Conservation (phyloP, 2,329 filamentous ascomycete genomes). For the Aspergillus sp. region DNA sequence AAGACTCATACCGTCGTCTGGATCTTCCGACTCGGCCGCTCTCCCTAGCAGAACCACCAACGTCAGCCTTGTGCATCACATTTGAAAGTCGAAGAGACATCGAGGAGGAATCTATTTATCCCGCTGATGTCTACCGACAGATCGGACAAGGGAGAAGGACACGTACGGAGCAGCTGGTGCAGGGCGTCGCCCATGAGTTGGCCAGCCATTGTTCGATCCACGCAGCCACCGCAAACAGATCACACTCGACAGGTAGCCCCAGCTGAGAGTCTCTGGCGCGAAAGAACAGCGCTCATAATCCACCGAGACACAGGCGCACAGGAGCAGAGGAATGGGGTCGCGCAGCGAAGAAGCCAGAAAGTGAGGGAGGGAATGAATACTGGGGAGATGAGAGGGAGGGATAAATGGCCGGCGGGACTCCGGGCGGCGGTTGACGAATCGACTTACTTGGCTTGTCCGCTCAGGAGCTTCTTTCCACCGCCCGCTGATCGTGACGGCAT, state of each 20-base stretch:
- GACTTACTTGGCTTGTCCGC: background rate
- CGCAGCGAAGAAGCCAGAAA: background rate
- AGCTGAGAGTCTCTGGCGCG: slow-evolving; percentile 31
- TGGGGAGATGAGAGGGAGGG: background rate
- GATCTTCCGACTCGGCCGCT: slow-evolving; percentile 36
- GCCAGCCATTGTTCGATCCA: slow-evolving; percentile 33
- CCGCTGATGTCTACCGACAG: background rate
- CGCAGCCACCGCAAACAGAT: slow-evolving; percentile 21
- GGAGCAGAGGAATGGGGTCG: background rate
- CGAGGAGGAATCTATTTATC: background rate
- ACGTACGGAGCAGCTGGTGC: slow-evolving; percentile 38
- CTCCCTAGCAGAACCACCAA: slow-evolving; percentile 26
- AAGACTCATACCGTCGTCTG: slow-evolving; percentile 36
- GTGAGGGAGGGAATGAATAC: background rate
- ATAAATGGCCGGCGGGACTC: slow-evolving; percentile 7
- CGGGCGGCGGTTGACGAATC: background rate
- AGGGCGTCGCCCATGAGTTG: slow-evolving; percentile 35
- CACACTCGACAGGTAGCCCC: slow-evolving; percentile 32
- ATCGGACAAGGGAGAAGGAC: background rate
- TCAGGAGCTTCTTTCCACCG: background rate
- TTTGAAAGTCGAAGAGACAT: background rate
- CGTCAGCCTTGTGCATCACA: background rate
- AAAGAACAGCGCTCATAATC: slow-evolving; percentile 37
- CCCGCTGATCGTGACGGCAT: background rate
- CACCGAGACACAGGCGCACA: slow-evolving; percentile 10